phyloP scores from a whole-genome alignment of 108 stramenopile species.

The Cafeteria roenbergensis region DNA sequence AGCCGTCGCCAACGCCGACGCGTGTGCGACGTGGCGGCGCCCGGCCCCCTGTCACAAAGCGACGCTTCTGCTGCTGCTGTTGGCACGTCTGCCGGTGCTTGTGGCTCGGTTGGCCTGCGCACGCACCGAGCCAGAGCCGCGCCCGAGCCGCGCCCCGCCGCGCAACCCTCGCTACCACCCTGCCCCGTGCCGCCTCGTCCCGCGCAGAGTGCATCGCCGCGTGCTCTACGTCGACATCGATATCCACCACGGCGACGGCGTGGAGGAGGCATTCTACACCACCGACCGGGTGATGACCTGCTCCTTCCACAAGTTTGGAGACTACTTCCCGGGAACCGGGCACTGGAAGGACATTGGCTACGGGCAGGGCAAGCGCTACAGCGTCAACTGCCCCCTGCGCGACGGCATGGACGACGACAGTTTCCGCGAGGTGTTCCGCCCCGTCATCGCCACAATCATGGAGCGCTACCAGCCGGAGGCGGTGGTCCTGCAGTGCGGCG shows the following conservation, averaged over 20 bases:
- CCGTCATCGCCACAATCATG: constrained; percentile 88
- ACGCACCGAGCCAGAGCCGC: too few relatives aligned
- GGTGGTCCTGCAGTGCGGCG: constrained; percentile 96
- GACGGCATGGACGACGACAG: constrained; percentile 83
- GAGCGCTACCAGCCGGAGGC: constrained; percentile 86
- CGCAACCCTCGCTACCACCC: too few relatives aligned
- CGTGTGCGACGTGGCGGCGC: too few relatives aligned
- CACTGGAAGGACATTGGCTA: constrained; percentile 85
- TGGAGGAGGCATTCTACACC: constrained; percentile 98
- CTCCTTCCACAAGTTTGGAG: constrained; percentile 95
- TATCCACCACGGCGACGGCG: constrained; percentile 98
- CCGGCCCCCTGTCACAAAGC: too few relatives aligned
- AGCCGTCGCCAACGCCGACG: too few relatives aligned
- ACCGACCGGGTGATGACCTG: constrained; percentile 99
- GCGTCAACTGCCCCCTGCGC: constrained; percentile 88
- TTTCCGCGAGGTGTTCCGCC: constrained; percentile 79
- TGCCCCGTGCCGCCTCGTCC: too few relatives aligned
- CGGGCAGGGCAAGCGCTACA: constrained; percentile 77
- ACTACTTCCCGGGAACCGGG: constrained; percentile 97
- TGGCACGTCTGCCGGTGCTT: too few relatives aligned
- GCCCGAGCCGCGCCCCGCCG: too few relatives aligned
- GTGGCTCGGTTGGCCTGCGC: too few relatives aligned
- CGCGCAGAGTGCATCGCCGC: constrained; percentile 63
- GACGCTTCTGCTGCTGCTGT: too few relatives aligned
- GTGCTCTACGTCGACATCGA: constrained; percentile 99